Evolutionary conservation across 345 rosid species (phyloP), one percentile per base, ranked within the genome.

Genomic region (Clausena lansium): DNA sequence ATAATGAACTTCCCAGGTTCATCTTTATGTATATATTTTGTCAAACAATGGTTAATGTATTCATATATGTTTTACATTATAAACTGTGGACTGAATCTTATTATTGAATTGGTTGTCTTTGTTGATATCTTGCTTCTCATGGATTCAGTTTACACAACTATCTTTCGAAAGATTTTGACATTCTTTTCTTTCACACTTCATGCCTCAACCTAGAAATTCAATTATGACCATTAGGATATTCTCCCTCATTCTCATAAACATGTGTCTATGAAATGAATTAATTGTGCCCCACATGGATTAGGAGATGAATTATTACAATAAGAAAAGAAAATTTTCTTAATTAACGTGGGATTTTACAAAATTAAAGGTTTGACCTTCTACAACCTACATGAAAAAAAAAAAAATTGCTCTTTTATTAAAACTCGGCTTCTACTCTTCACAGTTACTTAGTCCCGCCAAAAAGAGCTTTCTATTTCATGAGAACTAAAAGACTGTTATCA

Each of bases 401-500:
- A 13, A 45, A 2, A 45, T 45, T 1, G 50, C 4, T 33, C 35
- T 17, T 52, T 52, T 17, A 6, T 52, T 17, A 19, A 19, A 63
- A 2, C 11, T 19, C 35, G 35, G 41, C 22, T 25, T 64, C 67
- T 19, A 17, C 25, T 8, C 45, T 64, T 9, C 25, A 20, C 0
- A 20, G 68, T 64, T 61, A 61, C 10, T 39, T 17, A 5, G 25
- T 19, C 45, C 41, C 45, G 68, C 45, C 68, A 64, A 33, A 63
- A 64, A 9, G 9, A 22, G 57, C 57, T 2, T 64, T 64, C 68
- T 64, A 5, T 64, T 33, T 17, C 57, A 85, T 83, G 94, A 83
- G 76, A 71, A 33, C 79, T 14, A 85, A 68, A 52, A 81, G 81
- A 70, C 73, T 84, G 5, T 70, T 65, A 28, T 81, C 89, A 25